Conservation (phyloP, 441 rosid genomes). For the Pelargonium citronellum region DNA sequence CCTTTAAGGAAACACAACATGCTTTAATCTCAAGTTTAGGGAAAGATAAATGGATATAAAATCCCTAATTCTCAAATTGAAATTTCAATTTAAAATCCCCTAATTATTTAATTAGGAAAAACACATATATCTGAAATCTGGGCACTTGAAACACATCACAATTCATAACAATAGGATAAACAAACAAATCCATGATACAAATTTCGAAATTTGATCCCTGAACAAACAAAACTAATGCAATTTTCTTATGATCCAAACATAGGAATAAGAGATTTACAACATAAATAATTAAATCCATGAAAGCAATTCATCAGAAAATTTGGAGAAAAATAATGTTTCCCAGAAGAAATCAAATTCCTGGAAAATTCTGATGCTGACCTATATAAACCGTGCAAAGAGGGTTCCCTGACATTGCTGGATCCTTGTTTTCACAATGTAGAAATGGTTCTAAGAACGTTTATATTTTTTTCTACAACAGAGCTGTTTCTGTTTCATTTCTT, state of each 20-base stretch:
- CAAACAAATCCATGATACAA: neutral
- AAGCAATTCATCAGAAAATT: neutral
- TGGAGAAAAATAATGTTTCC: neutral
- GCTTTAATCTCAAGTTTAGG: no score
- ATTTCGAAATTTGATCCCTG: neutral
- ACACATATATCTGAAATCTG: neutral
- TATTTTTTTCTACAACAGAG: no score
- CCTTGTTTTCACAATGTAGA: no score
- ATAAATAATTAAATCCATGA: neutral
- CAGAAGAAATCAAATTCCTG: neutral
- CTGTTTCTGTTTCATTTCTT: no score
- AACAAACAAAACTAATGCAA: neutral
- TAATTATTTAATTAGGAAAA: no score
- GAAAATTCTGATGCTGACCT: conserved; percentile 27
- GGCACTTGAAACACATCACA: neutral
- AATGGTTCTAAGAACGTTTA: no score
- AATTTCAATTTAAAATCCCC: no score
- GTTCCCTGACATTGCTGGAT: conserved; percentile 37
- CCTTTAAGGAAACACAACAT: no score
- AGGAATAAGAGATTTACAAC: neutral
- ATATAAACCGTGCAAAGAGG: conserved; percentile 49
- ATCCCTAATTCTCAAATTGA: no score
- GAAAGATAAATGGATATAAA: no score
- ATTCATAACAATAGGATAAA: neutral
- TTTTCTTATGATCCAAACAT: neutral